Conservation (phyloP, 2,329 filamentous ascomycete genomes). For the Chaetomium strumarium region DNA sequence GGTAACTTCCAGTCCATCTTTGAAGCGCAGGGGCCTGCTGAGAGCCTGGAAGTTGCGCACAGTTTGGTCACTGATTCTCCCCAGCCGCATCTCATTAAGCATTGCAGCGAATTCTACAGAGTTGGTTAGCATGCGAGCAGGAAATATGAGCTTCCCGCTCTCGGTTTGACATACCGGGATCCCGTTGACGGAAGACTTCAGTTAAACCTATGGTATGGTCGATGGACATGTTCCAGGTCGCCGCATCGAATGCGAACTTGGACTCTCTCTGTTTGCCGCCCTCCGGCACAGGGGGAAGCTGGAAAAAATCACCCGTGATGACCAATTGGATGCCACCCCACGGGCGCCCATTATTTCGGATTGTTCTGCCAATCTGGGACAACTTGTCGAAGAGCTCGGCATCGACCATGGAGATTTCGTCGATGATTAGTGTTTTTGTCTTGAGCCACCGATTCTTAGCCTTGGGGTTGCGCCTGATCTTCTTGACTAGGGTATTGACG, state of each 20-base stretch:
- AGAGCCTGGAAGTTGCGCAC: slow-evolving; percentile 70
- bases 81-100: slow-evolving; percentile 96
- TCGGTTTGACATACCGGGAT: slow-evolving; percentile 50
- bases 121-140: slow-evolving; percentile 24
- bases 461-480: slow-evolving; percentile 83
- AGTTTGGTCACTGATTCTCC: slow-evolving; percentile 69
- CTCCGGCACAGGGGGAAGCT: slow-evolving; percentile 80
- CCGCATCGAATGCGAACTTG: slow-evolving; percentile 90
- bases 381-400: slow-evolving; percentile 96
- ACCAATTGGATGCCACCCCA: slow-evolving; percentile 96
- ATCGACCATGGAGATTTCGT: slow-evolving; percentile 98
- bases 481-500: slow-evolving; percentile 73
- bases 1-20: slow-evolving; percentile 74
- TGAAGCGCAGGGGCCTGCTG: slow-evolving; percentile 62
- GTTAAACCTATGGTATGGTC: slow-evolving; percentile 94
- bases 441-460: slow-evolving; percentile 83
- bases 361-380: slow-evolving; percentile 74
- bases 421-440: slow-evolving; percentile 82
- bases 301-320: slow-evolving; percentile 96
- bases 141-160: background rate
- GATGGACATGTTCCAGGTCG: slow-evolving; percentile 86
- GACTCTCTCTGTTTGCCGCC: slow-evolving; percentile 55
- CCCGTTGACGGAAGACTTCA: slow-evolving; percentile 93
- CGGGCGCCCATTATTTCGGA: slow-evolving; percentile 84
- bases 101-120: slow-evolving; percentile 73